Evolutionary conservation across 2,329 filamentous ascomycete species (phyloP).

Genomic region (Xenoacremonium recifei): DNA sequence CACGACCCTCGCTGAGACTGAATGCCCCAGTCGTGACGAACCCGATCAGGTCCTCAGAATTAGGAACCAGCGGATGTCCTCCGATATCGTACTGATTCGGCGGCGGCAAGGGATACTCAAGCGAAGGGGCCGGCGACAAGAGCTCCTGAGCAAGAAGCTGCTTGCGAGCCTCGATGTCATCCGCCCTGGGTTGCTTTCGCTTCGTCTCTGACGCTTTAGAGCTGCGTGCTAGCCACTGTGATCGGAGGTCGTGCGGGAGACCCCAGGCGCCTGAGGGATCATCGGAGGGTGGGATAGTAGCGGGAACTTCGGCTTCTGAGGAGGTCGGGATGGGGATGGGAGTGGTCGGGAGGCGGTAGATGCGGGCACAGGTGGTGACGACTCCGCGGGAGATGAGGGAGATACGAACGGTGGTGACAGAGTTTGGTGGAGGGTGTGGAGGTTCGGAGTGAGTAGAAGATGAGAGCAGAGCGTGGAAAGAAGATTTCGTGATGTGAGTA

Average conservation of each 20-base stretch:
- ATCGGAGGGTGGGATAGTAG: slow-evolving; percentile 35
- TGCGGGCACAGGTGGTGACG: slow-evolving; percentile 68
- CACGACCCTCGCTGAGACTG: slow-evolving; percentile 73
- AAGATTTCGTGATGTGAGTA: slow-evolving; percentile 23
- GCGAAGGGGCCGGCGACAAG: slow-evolving; percentile 32
- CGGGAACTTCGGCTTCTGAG: slow-evolving; percentile 44
- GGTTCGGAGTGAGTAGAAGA: slow-evolving; percentile 14
- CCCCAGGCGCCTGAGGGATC: slow-evolving; percentile 11
- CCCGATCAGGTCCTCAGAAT: slow-evolving; percentile 74
- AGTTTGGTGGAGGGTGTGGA: slow-evolving; percentile 30
- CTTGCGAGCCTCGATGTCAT: slow-evolving; percentile 39
- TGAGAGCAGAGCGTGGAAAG: slow-evolving; percentile 30
- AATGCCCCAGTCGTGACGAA: slow-evolving; percentile 89
- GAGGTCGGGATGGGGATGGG: slow-evolving; percentile 20
- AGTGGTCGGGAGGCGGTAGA: slow-evolving; percentile 73
- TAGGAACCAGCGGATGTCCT: slow-evolving; percentile 67
- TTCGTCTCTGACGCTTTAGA: slow-evolving; percentile 22
- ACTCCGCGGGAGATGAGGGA: slow-evolving; percentile 68
- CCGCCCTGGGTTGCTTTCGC: slow-evolving; percentile 12
- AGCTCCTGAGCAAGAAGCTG: slow-evolving; percentile 49
- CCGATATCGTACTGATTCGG: slow-evolving; percentile 39
- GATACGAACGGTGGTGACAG: slow-evolving; percentile 63
- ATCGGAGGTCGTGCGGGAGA: slow-evolving; percentile 53
- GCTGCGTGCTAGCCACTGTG: slow-evolving; percentile 68
- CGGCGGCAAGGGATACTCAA: slow-evolving; percentile 34